Conservation (phyloP, 768 basidiomycete genomes). For the Hericium alpestre region DNA sequence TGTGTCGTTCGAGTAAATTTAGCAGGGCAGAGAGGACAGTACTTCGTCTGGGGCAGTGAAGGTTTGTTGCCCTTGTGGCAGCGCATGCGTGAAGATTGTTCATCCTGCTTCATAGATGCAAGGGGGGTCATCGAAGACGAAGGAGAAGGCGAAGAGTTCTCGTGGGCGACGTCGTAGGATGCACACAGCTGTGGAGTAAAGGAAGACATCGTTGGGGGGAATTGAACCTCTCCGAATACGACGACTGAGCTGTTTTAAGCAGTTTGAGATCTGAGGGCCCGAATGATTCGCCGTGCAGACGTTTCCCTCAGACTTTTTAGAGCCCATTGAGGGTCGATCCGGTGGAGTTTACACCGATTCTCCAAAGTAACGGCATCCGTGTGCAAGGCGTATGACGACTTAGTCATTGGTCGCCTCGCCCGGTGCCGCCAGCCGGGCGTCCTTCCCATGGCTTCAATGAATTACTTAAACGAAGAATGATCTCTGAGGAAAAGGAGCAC, state of each 20-base stretch:
- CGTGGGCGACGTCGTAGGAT: too few species aligned
- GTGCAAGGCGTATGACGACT: background rate
- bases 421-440: background rate
- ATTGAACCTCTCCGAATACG: too few species aligned
- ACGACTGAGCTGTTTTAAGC: too few species aligned
- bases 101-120: constrained; percentile 6
- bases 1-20: constrained; percentile 62
- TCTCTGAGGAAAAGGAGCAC: too few species aligned
- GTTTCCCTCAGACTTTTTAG: background rate
- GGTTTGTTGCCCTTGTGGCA: constrained; percentile 50
- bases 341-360: background rate
- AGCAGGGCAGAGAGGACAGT: constrained; percentile 52
- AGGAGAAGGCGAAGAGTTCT: background rate
- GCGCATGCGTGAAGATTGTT: constrained; percentile 33
- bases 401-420: background rate
- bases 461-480: too few species aligned
- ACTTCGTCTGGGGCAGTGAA: constrained; percentile 51
- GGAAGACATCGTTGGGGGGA: background rate
- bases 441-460: background rate
- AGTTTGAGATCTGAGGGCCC: too few species aligned
- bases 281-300: background rate
- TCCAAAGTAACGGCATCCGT: background rate
- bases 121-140: constrained; percentile 8
- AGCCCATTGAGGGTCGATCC: background rate
- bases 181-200: background rate